phyloP scores from a whole-genome alignment of 2,329 filamentous ascomycete species.

The Laburnicola sp. region DNA sequence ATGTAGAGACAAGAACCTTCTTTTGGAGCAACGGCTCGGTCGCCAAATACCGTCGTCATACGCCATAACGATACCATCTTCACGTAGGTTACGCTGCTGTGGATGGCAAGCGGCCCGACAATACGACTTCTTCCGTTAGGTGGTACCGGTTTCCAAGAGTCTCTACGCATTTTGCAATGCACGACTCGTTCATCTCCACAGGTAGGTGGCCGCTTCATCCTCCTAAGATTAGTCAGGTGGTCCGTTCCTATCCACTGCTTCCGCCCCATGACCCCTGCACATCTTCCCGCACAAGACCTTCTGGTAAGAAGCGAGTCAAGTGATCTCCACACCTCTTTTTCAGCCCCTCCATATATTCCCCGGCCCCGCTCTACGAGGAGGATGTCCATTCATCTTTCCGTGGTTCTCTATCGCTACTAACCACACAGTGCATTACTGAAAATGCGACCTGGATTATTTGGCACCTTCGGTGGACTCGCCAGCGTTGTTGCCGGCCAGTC shows the following conservation, averaged over 20 bases:
- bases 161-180: background rate
- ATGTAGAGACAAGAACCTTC: background rate
- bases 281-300: background rate
- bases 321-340: conserved; percentile 3
- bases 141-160: background rate
- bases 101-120: conserved; percentile 6
- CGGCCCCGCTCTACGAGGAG: conserved; percentile 6
- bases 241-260: conserved; percentile 3
- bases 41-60: background rate
- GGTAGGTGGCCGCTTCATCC: conserved; percentile 11
- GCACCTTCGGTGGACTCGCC: conserved; percentile 20
- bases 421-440: background rate
- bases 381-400: conserved; percentile 11
- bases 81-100: conserved; percentile 9
- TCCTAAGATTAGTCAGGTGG: conserved; percentile 15
- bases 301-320: conserved; percentile 1
- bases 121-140: background rate
- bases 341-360: conserved; percentile 15
- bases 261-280: conserved; percentile 4
- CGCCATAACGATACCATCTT: background rate
- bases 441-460: conserved; percentile 27
- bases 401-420: background rate
- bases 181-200: background rate
- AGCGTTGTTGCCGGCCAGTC: conserved; percentile 43
- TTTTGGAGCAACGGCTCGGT: no score